Percentiles rank a stretch among this genome's conserved stretches.
Conservation (phyloP, 1,284 basidiomycete species). For the Coniferiporia sulphurascens region DNA sequence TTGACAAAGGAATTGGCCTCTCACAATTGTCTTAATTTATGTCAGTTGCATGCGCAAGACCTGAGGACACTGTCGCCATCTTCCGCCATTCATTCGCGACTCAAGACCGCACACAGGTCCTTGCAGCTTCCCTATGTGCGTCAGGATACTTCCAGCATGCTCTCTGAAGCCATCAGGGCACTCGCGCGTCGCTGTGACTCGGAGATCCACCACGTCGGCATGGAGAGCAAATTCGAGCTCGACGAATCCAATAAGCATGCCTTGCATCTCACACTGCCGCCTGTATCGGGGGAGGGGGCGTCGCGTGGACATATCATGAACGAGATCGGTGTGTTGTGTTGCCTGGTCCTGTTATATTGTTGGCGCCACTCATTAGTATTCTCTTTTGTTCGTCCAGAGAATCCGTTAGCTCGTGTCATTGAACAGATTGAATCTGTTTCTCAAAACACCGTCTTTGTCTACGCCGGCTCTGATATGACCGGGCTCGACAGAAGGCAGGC, state of each 20-base stretch:
- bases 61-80: constrained; percentile 51
- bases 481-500: constrained; percentile 35
- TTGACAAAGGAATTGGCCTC: constrained; percentile 3
- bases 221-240: constrained; percentile 26
- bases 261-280: constrained; percentile 50
- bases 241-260: constrained; percentile 48
- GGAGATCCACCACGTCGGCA: neutral
- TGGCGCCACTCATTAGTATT: neutral
- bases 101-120: constrained; percentile 46
- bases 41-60: constrained; percentile 65
- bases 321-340: constrained; percentile 44
- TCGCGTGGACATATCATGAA: constrained; percentile 43
- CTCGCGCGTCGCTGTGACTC: constrained; percentile 52
- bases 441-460: constrained; percentile 59
- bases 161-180: constrained; percentile 34
- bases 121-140: constrained; percentile 61
- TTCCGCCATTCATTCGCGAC: constrained; percentile 41
- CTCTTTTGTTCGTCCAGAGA: constrained; percentile 5
- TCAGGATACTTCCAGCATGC: constrained; percentile 23
- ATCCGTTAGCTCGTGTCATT: constrained; percentile 41
- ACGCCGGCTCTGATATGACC: constrained; percentile 44
- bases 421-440: constrained; percentile 42
- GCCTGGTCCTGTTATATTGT: neutral
- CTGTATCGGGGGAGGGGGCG: constrained; percentile 38
- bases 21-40: neutral